Conservation (phyloP, 1,139 yeast genomes). For the Yamadazyma kanchanaburiensis region DNA sequence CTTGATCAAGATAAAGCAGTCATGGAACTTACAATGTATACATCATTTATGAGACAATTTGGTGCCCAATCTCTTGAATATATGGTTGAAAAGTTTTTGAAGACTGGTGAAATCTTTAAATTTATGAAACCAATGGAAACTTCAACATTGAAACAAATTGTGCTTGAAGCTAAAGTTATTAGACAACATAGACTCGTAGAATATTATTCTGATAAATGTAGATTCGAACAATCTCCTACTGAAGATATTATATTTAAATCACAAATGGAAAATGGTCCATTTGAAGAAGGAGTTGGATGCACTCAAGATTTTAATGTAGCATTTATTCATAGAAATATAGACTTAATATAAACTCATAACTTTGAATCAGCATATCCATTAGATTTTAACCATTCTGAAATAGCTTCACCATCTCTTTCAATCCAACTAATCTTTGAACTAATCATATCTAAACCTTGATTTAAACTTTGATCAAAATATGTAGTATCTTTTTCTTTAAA, state of each 20-base stretch:
- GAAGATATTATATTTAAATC: conserved; percentile 17
- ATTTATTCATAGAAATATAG: conserved; percentile 20
- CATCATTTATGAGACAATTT: conserved; percentile 44
- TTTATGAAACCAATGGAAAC: not conserved
- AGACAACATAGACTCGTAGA: conserved; percentile 47
- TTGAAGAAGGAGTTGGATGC: conserved; percentile 33
- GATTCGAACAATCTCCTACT: conserved; percentile 25
- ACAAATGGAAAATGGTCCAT: conserved; percentile 11
- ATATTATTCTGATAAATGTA: conserved; percentile 42
- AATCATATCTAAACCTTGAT: conserved; percentile 67
- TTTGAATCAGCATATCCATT: conserved; percentile 37
- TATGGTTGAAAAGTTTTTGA: conserved; percentile 15
- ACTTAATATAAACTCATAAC: conserved; percentile 4
- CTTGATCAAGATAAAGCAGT: not conserved
- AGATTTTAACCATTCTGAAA: conserved; percentile 50
- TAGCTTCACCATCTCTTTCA: conserved; percentile 54
- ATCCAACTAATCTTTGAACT: conserved; percentile 65
- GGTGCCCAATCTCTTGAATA: conserved; percentile 36
- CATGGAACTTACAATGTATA: conserved; percentile 49
- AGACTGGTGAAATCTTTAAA: conserved; percentile 9
- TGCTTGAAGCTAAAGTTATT: conserved; percentile 41
- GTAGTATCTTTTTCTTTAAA: conserved; percentile 60
- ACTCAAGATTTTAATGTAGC: conserved; percentile 31
- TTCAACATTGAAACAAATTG: conserved; percentile 10
- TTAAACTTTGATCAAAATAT: conserved; percentile 72